A percentile compares a stretch with the other conserved stretches of the same genome.
phyloP scores from a whole-genome alignment of 202 grass and related monocot species.

The Elaeis oleifera region DNA sequence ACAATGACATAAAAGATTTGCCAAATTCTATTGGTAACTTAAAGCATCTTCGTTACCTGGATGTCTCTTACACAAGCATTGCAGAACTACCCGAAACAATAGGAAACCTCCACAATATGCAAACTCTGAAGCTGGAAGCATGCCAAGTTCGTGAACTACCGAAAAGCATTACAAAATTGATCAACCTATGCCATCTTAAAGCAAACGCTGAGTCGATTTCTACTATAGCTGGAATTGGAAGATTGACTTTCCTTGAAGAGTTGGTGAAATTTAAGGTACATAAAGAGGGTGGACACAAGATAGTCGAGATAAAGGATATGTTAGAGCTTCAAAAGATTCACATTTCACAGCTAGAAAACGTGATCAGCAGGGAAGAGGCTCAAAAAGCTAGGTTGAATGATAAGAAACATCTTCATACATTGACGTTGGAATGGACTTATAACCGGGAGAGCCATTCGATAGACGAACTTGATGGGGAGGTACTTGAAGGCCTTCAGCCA shows the following conservation, averaged over 20 bases:
- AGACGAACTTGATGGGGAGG: background rate
- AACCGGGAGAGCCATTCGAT: background rate
- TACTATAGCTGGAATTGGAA: slow-evolving; percentile 1
- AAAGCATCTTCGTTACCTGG: slow-evolving; percentile 22
- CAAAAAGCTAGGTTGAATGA: slow-evolving; percentile 8
- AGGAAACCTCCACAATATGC: slow-evolving; percentile 12
- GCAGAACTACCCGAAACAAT: background rate
- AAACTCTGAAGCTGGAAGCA: slow-evolving; percentile 4
- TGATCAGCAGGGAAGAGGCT: slow-evolving; percentile 17
- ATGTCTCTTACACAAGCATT: slow-evolving; percentile 15
- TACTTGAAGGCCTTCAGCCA: slow-evolving; percentile 21
- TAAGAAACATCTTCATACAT: slow-evolving; percentile 18
- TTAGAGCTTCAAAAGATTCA: slow-evolving; percentile 5
- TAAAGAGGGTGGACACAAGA: background rate
- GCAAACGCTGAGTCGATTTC: background rate
- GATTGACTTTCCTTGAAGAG: slow-evolving; percentile 16
- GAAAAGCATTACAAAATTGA: slow-evolving; percentile 15
- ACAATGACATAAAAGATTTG: background rate
- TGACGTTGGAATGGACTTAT: background rate
- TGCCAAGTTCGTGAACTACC: slow-evolving; percentile 9
- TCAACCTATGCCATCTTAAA: slow-evolving; percentile 14
- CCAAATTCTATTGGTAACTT: slow-evolving; percentile 11
- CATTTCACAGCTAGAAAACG: slow-evolving; percentile 12
- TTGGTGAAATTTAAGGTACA: slow-evolving; percentile 10
- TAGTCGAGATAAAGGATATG: background rate